These are phyloP conservation scores for Bisporella sp. DNA, from an alignment of 2,329 filamentous ascomycete species.

Conservation along the genomic window DNA sequence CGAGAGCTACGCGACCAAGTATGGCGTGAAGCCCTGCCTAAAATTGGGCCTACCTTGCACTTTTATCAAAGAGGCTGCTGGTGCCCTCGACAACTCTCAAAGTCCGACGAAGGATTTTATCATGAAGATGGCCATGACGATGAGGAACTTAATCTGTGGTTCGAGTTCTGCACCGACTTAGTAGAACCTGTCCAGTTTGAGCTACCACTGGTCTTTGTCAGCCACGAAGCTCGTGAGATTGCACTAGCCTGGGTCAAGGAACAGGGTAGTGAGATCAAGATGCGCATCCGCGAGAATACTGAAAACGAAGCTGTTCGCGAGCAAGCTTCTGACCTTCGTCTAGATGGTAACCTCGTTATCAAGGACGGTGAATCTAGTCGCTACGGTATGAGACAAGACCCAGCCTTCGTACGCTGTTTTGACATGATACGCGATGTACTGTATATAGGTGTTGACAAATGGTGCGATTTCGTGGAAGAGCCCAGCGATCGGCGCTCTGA, in stretches of 20 bases:
- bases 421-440: no score
- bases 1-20: background rate
- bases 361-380: no score
- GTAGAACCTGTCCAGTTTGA: background rate
- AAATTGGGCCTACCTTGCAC: background rate
- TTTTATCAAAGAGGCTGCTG: background rate
- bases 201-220: conserved; percentile 1
- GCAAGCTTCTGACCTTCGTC: no score
- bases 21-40: conserved; percentile 1
- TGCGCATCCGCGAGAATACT: background rate
- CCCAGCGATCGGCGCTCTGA: no score
- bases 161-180: background rate
- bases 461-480: no score
- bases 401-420: no score
- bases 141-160: background rate
- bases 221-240: conserved; percentile 1
- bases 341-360: no score
- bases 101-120: background rate
- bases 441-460: no score
- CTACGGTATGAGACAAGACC: no score
- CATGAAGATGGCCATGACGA: background rate
- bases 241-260: background rate
- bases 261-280: background rate
- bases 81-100: background rate
- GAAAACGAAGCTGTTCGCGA: no score